Evolutionary conservation across 2,329 filamentous ascomycete genomes (phyloP), one percentile per base, ranked within the genome.

Genomic region (Ophiosphaerella herpotricha): DNA sequence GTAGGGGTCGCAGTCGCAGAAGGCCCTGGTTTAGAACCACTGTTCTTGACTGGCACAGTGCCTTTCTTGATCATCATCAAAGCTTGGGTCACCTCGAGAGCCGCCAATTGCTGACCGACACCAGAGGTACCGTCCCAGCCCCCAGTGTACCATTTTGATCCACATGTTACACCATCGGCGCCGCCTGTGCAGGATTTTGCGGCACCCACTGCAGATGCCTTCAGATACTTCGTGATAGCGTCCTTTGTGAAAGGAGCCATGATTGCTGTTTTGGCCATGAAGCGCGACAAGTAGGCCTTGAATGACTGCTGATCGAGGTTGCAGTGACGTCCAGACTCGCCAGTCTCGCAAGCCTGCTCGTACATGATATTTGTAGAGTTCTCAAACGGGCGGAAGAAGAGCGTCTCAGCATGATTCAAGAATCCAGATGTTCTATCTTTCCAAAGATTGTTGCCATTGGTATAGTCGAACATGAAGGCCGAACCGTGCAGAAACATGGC

Each of bases 261-360:
- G 24, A 75, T 57, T 4, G 75, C 72, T 6, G 76, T 72, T 53
- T 79, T 78, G 13, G 71, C 70, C 48, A 80, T 67, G 83, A 86
- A 91, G 38, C 88, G 85, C 23, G 83, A 74, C 23, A 90, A 77
- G 70, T 90, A 91, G 9, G 86, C 88, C 74, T 91, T 91, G 83
- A 91, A 91, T 40, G 81, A 85, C 63, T 82, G 81, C 74, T 91
- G 87, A 70, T 91, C 88, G 55, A 79, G 79, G 74, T 90, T 83
- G 78, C 89, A 92, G 47, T 75, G 73, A 49, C 72, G 72, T 34
- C 63, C 64, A 13, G 61, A 64, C 39, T 61, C 55, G 16, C 65
- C 7, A 71, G 63, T 73, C 74, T 91, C 88, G 74, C 89, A 92
- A 26, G 82, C 81, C 54, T 79, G 78, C 74, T 91, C 88, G 61